A percentile compares a stretch with the other conserved stretches of the same genome.
phyloP scores from a whole-genome alignment of 805 yeast species.

The Yarrowia sp. region DNA sequence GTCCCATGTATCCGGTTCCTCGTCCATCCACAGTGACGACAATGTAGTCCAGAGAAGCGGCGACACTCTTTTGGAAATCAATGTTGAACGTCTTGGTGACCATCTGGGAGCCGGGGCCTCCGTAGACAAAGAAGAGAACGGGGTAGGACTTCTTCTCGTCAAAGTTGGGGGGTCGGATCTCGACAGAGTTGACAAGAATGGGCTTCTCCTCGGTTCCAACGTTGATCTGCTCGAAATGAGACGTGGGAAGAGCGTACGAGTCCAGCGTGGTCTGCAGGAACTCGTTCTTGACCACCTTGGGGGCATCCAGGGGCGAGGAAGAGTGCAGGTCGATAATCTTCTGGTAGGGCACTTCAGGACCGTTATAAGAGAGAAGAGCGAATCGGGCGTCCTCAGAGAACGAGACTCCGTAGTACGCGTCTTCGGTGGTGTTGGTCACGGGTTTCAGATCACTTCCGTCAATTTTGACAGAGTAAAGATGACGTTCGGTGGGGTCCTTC shows the following conservation, averaged over 20 bases:
- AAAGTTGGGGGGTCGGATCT: conserved; percentile 79
- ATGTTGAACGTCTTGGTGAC: conserved; percentile 69
- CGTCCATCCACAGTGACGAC: conserved; percentile 97
- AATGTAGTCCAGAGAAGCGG: conserved; percentile 78
- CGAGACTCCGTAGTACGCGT: conserved; percentile 72
- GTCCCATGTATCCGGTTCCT: conserved; percentile 92
- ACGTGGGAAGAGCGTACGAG: conserved; percentile 64
- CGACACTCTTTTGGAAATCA: conserved; percentile 74
- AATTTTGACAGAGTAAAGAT: conserved; percentile 73
- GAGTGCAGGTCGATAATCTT: conserved; percentile 64
- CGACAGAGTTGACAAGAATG: conserved; percentile 63
- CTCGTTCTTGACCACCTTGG: conserved; percentile 46
- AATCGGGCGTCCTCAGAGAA: conserved; percentile 83
- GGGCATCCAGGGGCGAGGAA: conserved; percentile 49
- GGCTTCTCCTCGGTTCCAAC: conserved; percentile 54
- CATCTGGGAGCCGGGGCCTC: conserved; percentile 93
- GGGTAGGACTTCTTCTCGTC: conserved; percentile 72
- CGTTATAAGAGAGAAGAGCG: conserved; percentile 71
- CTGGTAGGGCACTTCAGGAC: conserved; percentile 85
- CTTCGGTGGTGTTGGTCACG: conserved; percentile 60
- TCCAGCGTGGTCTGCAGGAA: conserved; percentile 45
- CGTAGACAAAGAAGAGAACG: conserved; percentile 86
- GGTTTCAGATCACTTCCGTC: conserved; percentile 54
- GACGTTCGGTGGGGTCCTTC: conserved; percentile 82
- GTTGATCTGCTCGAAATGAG: conserved; percentile 55